Evolutionary conservation across 768 basidiomycete species (phyloP), one percentile per base, ranked within the genome.

Genomic region (Strobilomyces dryophilus): DNA sequence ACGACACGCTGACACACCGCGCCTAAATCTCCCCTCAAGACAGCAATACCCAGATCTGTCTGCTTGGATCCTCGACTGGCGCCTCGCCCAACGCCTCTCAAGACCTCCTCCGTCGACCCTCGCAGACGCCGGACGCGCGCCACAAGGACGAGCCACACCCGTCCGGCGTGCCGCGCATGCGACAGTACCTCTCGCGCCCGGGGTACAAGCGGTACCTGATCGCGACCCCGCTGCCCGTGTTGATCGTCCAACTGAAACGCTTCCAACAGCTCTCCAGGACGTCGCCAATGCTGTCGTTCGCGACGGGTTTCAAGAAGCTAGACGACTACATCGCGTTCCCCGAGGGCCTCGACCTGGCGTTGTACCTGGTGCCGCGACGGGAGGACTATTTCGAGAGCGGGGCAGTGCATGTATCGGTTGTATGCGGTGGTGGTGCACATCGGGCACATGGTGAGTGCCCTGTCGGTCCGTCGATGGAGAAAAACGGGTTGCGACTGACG

Each of bases 161-260:
- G 9, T 59, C 65, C 0, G 63, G 63, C 0, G 56, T 76, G 3
- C 73, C 75, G 15, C 73, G 69, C 34, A 69, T 71, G 18, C 75
- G 78, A 53, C 89, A 89, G 32, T 84, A 84, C 46, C 76, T 95
- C 44, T 78, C 89, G 71, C 83, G 91, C 2, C 79, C 89, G 1
- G 92, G 92, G 5, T 93, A 92, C 74, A 98, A 98, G 71, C 89
- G 95, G 12, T 98, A 97, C 70, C 84, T 98, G 54, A 89, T 98
- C 67, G 82, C 85, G 15, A 78, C 77, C 0, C 85, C 89, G 2
- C 95, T 94, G 0, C 91, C 93, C 0, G 79, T 97, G 31, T 81
- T 98, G 52, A 89, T 95, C 47, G 81, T 98, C 54, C 95, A 98
- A 61, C 79, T 97, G 46, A 98, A 98, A 73, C 81, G 95, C 43